Percentiles rank a stretch among this genome's conserved stretches.
Conservation (phyloP, 345 rosid species). For the Sisymbrium altissimum region DNA sequence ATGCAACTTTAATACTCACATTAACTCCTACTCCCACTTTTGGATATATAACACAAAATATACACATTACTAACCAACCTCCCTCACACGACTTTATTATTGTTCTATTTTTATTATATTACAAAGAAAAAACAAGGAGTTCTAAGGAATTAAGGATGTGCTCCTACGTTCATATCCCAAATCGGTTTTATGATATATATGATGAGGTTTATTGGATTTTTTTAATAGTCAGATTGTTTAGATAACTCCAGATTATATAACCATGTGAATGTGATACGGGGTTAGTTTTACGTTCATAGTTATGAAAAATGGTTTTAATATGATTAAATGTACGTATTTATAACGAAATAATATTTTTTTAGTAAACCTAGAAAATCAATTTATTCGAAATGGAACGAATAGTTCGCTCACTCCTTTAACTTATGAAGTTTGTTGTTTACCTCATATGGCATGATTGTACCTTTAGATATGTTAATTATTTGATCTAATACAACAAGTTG, state of each 20-base stretch:
- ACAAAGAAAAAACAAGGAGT: not conserved
- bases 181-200: not conserved
- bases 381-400: no score
- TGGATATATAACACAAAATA: conserved; percentile 25
- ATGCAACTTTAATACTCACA: conserved; percentile 36
- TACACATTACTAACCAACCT: conserved; percentile 30
- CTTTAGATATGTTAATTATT: not conserved
- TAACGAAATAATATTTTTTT: not conserved
- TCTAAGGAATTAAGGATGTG: not conserved
- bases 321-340: not conserved
- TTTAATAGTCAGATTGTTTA: not conserved
- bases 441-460: not conserved
- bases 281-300: no score
- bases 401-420: not conserved
- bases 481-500: not conserved
- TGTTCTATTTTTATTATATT: not conserved
- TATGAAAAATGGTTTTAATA: not conserved
- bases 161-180: not conserved
- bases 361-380: no score
- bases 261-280: no score
- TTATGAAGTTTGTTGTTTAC: not conserved
- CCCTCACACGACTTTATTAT: conserved; percentile 14
- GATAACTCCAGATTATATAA: not conserved
- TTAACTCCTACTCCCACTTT: conserved; percentile 36
- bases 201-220: not conserved